A percentile compares a stretch with the other conserved stretches of the same genome.
phyloP scores from a whole-genome alignment of 2,329 filamentous ascomycete genomes.

The Scytalidium sp. region DNA sequence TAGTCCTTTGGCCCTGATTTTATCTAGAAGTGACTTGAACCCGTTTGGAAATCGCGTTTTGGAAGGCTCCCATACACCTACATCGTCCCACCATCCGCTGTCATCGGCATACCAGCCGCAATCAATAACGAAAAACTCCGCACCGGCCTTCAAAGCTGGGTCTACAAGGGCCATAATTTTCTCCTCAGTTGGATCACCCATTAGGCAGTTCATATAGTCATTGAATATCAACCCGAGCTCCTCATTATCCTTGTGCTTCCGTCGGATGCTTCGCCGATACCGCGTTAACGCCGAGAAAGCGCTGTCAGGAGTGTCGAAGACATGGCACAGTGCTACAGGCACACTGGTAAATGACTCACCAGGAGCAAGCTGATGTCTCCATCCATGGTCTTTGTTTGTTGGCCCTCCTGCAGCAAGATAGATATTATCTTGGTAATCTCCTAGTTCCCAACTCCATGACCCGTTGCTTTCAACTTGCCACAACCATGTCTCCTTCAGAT shows the following conservation, averaged over 20 bases:
- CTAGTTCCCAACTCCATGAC: conserved; percentile 34
- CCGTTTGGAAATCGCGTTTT: background rate
- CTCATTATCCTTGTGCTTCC: conserved; percentile 27
- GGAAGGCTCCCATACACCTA: conserved; percentile 7
- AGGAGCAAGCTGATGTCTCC: conserved; percentile 18
- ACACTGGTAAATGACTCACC: conserved; percentile 22
- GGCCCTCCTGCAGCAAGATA: conserved; percentile 29
- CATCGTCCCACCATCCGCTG: conserved; percentile 33
- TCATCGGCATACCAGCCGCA: conserved; percentile 35
- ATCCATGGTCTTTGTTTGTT: conserved; percentile 24
- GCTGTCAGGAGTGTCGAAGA: conserved; percentile 22
- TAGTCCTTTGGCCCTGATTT: background rate
- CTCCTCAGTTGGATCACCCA: conserved; percentile 32
- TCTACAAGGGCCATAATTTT: conserved; percentile 30
- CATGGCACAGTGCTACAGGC: conserved; percentile 20
- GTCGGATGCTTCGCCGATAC: conserved; percentile 11
- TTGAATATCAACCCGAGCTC: conserved; percentile 33
- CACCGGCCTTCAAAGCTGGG: conserved; percentile 26
- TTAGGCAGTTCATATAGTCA: conserved; percentile 38
- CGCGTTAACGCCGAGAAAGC: conserved; percentile 14
- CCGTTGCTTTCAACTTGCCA: conserved; percentile 35
- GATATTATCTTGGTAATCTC: conserved; percentile 30
- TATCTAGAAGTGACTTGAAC: background rate
- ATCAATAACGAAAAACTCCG: conserved; percentile 35
- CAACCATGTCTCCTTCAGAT: conserved; percentile 26